Evolutionary conservation across 2,329 filamentous ascomycete species (phyloP).

Genomic region (Botrytis pseudocinerea): DNA sequence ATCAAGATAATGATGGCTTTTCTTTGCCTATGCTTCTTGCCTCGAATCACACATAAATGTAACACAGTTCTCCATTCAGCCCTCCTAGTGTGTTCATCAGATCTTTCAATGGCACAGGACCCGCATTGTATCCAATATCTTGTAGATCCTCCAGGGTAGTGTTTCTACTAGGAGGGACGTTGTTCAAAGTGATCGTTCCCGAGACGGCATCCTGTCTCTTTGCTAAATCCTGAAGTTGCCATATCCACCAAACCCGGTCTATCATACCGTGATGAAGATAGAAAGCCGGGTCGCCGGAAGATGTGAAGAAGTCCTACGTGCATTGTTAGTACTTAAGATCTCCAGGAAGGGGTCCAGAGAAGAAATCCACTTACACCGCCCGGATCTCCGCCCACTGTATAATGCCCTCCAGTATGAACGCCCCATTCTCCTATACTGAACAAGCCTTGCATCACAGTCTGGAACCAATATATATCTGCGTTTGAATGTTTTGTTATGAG

Average conservation of each 20-base stretch:
- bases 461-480: constrained; percentile 46
- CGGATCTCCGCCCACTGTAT: constrained; percentile 48
- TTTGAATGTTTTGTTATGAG: constrained; percentile 43
- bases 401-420: constrained; percentile 46
- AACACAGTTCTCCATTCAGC: constrained; percentile 44
- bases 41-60: constrained; percentile 44
- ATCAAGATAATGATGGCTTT: not conserved
- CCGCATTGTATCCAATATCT: constrained; percentile 31
- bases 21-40: not conserved
- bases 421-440: constrained; percentile 39
- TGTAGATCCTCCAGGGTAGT: constrained; percentile 44
- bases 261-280: constrained; percentile 49
- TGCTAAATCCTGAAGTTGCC: constrained; percentile 48
- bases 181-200: constrained; percentile 44
- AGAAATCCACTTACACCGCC: constrained; percentile 39
- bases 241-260: constrained; percentile 50
- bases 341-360: not conserved
- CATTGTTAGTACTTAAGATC: not conserved
- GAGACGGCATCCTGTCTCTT: constrained; percentile 36
- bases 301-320: constrained; percentile 45
- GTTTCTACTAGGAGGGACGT: constrained; percentile 45
- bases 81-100: constrained; percentile 46
- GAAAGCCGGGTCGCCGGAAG: constrained; percentile 48
- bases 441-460: constrained; percentile 48
- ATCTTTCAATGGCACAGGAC: constrained; percentile 39